Evolutionary conservation across 192 early-diverging fungal genomes (phyloP).

Genomic region (Coemansia aciculifera): DNA sequence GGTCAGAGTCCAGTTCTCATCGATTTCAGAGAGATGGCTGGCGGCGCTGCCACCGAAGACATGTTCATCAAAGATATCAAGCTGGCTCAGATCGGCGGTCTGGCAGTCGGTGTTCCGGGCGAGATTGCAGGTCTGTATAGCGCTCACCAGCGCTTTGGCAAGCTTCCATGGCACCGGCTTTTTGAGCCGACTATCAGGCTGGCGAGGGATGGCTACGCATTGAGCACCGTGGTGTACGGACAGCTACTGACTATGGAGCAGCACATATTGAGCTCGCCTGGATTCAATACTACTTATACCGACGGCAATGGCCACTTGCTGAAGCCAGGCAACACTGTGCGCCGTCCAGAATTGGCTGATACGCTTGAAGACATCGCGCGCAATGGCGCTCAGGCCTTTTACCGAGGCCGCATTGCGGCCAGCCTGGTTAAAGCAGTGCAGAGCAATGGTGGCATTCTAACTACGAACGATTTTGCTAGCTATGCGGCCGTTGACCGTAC

Average conservation of each 20-base stretch:
- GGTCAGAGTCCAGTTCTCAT: slow-evolving; percentile 63
- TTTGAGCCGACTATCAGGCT: slow-evolving; percentile 77
- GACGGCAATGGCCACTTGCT: slow-evolving; percentile 71
- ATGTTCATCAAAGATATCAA: slow-evolving; percentile 81
- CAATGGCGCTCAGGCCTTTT: slow-evolving; percentile 63
- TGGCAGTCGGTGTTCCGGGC: slow-evolving; percentile 80
- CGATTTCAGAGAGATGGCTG: slow-evolving; percentile 89
- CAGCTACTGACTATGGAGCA: slow-evolving; percentile 36
- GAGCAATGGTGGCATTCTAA: slow-evolving; percentile 74
- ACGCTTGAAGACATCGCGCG: slow-evolving; percentile 66
- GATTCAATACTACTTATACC: slow-evolving; percentile 57
- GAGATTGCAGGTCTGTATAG: slow-evolving; percentile 84
- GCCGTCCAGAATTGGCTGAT: slow-evolving; percentile 59
- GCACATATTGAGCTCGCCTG: slow-evolving; percentile 33
- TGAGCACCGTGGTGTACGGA: slow-evolving; percentile 53
- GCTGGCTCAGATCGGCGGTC: slow-evolving; percentile 68
- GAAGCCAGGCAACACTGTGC: slow-evolving; percentile 65
- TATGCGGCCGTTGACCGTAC: slow-evolving; percentile 65
- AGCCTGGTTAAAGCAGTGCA: slow-evolving; percentile 66
- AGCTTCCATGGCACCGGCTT: slow-evolving; percentile 77
- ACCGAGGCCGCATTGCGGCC: slow-evolving; percentile 65
- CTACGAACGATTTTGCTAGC: slow-evolving; percentile 65
- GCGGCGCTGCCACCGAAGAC: slow-evolving; percentile 64
- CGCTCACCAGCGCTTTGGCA: slow-evolving; percentile 80
- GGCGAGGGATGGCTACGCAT: slow-evolving; percentile 71